A percentile compares a stretch with the other conserved stretches of the same genome.
phyloP scores from a whole-genome alignment of 352 stramenopile genomes.

The Aphanomyces invadans region DNA sequence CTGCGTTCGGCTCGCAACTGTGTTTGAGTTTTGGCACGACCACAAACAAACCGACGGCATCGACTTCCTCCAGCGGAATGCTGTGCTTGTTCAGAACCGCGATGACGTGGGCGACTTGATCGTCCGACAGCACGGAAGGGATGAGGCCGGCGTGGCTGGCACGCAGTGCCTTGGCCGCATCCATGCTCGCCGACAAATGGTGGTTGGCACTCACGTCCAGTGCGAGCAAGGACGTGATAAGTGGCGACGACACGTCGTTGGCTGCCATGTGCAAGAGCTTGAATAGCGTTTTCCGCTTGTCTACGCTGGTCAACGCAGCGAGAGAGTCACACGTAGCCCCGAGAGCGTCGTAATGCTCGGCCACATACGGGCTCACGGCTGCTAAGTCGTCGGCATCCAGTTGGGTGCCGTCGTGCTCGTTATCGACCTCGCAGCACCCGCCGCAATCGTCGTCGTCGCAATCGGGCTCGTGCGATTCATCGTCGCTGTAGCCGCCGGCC shows the following conservation, averaged over 20 bases:
- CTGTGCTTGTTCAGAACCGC: constrained; percentile 69
- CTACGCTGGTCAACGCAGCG: background rate
- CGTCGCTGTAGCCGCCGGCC: constrained; percentile 29
- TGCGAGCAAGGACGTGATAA: too few species aligned
- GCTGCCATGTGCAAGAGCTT: constrained; percentile 20
- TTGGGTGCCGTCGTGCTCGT: background rate
- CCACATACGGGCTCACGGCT: background rate
- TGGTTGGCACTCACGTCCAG: constrained; percentile 26
- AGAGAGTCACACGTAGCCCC: background rate
- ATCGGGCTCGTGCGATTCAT: too few species aligned
- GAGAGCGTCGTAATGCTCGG: background rate
- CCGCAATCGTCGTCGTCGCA: too few species aligned
- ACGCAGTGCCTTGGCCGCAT: constrained; percentile 39
- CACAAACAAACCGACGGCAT: constrained; percentile 59
- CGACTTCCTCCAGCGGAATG: constrained; percentile 64
- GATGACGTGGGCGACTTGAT: constrained; percentile 58
- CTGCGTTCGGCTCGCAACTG: constrained; percentile 59
- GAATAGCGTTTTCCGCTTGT: constrained; percentile 17
- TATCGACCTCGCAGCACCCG: constrained; percentile 3
- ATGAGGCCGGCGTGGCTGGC: constrained; percentile 44
- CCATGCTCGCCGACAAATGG: constrained; percentile 35
- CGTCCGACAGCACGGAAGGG: constrained; percentile 40
- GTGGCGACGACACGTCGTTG: too few species aligned
- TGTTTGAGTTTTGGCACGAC: constrained; percentile 70
- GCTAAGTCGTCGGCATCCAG: background rate